Conservation (phyloP, 2,329 filamentous ascomycete species). For the Calycina herbarum region DNA sequence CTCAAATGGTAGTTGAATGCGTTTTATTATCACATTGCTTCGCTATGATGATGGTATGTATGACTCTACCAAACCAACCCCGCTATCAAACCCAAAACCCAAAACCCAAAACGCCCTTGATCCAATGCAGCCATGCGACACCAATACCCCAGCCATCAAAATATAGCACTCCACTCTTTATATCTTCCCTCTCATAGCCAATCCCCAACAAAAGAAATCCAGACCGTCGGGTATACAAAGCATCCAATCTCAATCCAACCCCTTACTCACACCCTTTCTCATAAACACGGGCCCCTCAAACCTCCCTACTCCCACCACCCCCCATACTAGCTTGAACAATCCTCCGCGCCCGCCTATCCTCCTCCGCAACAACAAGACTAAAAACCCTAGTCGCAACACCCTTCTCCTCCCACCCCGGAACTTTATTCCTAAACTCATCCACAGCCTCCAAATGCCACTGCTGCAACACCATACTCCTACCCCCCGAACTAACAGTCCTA, state of each 20-base stretch:
- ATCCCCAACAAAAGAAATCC: not conserved
- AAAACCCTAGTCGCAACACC: constrained; percentile 37
- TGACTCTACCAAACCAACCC: not conserved
- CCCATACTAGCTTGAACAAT: not conserved
- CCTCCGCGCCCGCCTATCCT: constrained; percentile 23
- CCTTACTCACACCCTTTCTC: too few relatives aligned
- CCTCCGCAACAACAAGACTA: constrained; percentile 32
- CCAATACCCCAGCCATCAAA: not conserved
- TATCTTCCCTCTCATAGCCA: not conserved
- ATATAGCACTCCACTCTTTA: constrained; percentile 18
- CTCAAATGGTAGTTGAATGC: not conserved
- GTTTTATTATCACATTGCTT: not conserved
- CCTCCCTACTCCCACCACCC: not conserved
- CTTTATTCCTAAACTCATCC: constrained; percentile 35
- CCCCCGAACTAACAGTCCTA: constrained; percentile 25
- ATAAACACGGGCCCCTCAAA: not conserved
- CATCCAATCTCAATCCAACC: not conserved
- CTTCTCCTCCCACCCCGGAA: constrained; percentile 38
- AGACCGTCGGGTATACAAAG: not conserved
- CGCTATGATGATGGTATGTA: not conserved
- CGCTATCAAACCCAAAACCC: not conserved
- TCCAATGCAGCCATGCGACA: not conserved
- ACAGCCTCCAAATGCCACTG: constrained; percentile 40
- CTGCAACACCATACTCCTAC: constrained; percentile 24
- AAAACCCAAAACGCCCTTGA: not conserved